Evolutionary conservation across 1,139 yeast genomes (phyloP), one percentile per base, ranked within the genome.

Genomic region (Debaryomyces sp.): DNA sequence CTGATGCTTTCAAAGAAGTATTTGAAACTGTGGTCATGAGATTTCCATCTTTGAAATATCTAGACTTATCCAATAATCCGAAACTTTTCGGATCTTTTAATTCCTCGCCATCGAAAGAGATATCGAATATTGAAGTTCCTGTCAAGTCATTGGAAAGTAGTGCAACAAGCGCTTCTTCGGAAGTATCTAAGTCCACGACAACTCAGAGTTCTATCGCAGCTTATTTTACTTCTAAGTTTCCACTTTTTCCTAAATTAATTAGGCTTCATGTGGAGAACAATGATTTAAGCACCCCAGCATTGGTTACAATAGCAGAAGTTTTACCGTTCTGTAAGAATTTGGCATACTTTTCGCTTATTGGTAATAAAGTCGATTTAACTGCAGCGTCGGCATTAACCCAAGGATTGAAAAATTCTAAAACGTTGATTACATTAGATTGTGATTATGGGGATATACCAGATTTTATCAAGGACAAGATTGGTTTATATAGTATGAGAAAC

Each of bases 61-160:
- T 87, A 52, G 94, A 87, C 62, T 58, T 87, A 17, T 85, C 91
- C 3, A 84, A 85, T 52, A 87, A 87, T 61, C 80, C 81, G 32
- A 70, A 73, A 46, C 65, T 87, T 13, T 86, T 87, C 54, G 73
- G 72, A n/a, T 56, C 59, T 2, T 41, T 41, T 18, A 26, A 21
- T 35, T 42, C 46, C 2, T 33, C 42, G 9, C 41, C 36, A 6
- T 6, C 37, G 8, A 44, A 30, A 7, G 46, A 35, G 13, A 15
- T 23, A n/a, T 13, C 38, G 10, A 37, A 10, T 22, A 17, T 15
- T 27, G 45, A 42, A 23, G 24, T 32, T 17, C 30, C 40, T 2
- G 38, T 29, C 21, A 41, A 18, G 13, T 41, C 46, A 15, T 45
- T 40, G 22, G 43, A 36, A 18, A 26, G 22, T 4, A 36, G 40